Evolutionary conservation across 305 asterid species (phyloP).

Genomic region (Solanum hybrid): DNA sequence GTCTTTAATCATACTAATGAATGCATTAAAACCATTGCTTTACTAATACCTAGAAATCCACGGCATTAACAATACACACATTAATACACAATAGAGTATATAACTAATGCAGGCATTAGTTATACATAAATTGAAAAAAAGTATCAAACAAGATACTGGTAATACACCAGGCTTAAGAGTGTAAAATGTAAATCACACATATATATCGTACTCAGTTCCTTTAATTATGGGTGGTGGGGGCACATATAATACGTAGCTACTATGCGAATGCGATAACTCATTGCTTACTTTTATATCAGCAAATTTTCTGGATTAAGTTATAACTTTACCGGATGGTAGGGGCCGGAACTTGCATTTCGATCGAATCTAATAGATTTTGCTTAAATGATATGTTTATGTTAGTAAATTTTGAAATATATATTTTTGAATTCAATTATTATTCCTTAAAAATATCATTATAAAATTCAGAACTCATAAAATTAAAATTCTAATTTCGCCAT

Average conservation of each 20-base stretch:
- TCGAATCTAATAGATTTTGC: no score
- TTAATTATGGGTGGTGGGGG: slow-evolving; percentile 1
- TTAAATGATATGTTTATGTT: no score
- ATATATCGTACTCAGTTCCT: background rate
- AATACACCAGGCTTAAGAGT: background rate
- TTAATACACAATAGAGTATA: background rate
- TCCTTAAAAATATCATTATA: no score
- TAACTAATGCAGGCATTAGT: no score
- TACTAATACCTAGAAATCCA: no score
- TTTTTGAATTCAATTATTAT: no score
- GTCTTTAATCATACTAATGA: background rate
- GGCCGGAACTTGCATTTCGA: background rate
- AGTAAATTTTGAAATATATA: no score
- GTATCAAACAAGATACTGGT: background rate
- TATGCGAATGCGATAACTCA: background rate
- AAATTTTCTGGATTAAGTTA: background rate
- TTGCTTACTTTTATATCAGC: background rate
- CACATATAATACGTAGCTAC: background rate
- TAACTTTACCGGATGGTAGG: background rate
- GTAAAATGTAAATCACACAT: background rate
- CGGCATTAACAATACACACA: background rate
- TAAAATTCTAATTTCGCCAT: no score
- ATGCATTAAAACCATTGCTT: background rate
- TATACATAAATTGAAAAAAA: no score
- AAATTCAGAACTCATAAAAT: no score